A percentile compares a stretch with the other conserved stretches of the same genome.
Evolutionary conservation across 768 basidiomycete genomes (phyloP).

Genomic region (Ramaria rubella): DNA sequence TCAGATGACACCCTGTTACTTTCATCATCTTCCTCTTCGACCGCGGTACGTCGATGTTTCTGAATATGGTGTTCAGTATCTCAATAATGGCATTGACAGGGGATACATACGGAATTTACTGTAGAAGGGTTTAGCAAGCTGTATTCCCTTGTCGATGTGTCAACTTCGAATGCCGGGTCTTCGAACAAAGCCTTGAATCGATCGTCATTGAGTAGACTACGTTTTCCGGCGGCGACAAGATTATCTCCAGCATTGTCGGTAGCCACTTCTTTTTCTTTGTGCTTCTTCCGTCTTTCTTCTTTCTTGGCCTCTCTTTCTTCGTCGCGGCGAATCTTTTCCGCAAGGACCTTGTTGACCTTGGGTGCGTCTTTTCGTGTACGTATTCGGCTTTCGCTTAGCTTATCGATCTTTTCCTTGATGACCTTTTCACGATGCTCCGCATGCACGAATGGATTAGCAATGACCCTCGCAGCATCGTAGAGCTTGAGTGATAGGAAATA

Average conservation of each 20-base stretch:
- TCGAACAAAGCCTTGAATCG: conserved; percentile 89
- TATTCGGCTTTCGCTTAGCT: conserved; percentile 89
- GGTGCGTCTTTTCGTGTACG: conserved; percentile 61
- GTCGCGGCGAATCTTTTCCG: conserved; percentile 64
- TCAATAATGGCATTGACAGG: not conserved
- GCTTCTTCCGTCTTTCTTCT: conserved; percentile 31
- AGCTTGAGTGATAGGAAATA: conserved; percentile 96
- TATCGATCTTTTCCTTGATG: conserved; percentile 84
- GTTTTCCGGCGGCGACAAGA: conserved; percentile 25
- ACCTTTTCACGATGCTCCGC: conserved; percentile 88
- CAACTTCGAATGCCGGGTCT: conserved; percentile 87
- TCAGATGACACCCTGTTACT: conserved; percentile 59
- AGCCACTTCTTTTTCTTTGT: conserved; percentile 43
- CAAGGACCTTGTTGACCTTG: conserved; percentile 82
- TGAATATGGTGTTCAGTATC: conserved; percentile 9
- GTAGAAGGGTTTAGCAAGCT: conserved; percentile 90
- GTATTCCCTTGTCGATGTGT: conserved; percentile 81
- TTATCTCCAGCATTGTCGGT: conserved; percentile 45
- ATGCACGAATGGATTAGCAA: conserved; percentile 95
- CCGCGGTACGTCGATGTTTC: conserved; percentile 56
- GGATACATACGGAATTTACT: conserved; percentile 43
- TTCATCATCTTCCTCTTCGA: conserved; percentile 86
- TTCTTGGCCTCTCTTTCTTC: conserved; percentile 30
- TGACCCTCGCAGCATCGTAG: conserved; percentile 91
- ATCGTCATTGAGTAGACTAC: conserved; percentile 69